Evolutionary conservation across 257 asterid genomes (phyloP).

Genomic region (Ocimum tenuiflorum): DNA sequence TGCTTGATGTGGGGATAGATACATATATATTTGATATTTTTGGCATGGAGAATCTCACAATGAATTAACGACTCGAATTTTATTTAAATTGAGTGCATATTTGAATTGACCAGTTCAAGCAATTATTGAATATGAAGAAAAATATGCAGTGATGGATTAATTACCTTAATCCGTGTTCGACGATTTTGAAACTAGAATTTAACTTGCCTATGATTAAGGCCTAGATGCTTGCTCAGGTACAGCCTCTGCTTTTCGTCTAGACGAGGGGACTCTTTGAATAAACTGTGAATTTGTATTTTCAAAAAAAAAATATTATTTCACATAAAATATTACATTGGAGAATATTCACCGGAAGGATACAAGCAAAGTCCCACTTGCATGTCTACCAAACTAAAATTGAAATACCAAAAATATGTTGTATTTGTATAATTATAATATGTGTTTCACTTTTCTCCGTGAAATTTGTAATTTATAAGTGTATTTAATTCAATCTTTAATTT

Average conservation of each 20-base stretch:
- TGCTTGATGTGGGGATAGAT: no score
- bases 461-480: no score
- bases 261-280: constrained; percentile 86
- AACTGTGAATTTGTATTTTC: constrained; percentile 31
- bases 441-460: constrained; percentile 4
- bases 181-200: constrained; percentile 97
- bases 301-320: no score
- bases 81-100: no score
- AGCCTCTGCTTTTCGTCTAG: constrained; percentile 94
- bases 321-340: neutral
- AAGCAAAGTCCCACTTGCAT: constrained; percentile 9
- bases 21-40: no score
- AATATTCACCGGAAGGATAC: neutral
- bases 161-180: constrained; percentile 87
- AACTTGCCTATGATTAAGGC: constrained; percentile 92
- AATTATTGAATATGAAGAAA: no score
- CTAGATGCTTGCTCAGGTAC: constrained; percentile 66
- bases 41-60: no score
- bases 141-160: neutral
- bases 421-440: neutral
- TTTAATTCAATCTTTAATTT: no score
- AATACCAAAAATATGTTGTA: neutral
- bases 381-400: neutral
- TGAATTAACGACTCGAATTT: neutral
- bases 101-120: no score